Percentiles rank a stretch among this genome's conserved stretches.
These are phyloP conservation scores for Exophiala oligosperma DNA, from an alignment of 2,329 filamentous ascomycete genomes.

Conservation along the genomic window DNA sequence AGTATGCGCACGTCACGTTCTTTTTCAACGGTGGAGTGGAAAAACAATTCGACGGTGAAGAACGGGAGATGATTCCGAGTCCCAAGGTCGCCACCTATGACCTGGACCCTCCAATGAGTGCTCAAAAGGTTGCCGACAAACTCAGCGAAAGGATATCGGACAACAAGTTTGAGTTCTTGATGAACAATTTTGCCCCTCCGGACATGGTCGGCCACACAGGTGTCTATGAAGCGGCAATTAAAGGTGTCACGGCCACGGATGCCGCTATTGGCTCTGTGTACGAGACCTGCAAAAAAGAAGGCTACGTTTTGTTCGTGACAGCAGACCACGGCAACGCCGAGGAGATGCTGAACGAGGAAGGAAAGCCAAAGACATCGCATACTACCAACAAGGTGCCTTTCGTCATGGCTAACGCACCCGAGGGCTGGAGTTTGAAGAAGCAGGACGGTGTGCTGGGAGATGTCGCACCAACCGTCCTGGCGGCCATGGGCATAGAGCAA, in stretches of 20 bases:
- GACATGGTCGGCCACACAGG: slow-evolving; percentile 99
- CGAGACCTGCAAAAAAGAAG: slow-evolving; percentile 89
- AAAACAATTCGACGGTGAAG: slow-evolving; percentile 90
- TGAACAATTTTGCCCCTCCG: slow-evolving; percentile 99
- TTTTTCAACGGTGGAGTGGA: slow-evolving; percentile 99
- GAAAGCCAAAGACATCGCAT: slow-evolving; percentile 97
- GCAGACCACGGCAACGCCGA: slow-evolving; percentile 97
- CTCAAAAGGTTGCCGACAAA: slow-evolving; percentile 84
- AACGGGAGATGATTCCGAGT: slow-evolving; percentile 89
- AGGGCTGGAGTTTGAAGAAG: slow-evolving; percentile 83
- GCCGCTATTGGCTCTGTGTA: slow-evolving; percentile 90
- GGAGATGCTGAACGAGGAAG: slow-evolving; percentile 96
- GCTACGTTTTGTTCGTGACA: slow-evolving; percentile 93
- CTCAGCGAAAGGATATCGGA: slow-evolving; percentile 83
- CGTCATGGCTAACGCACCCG: slow-evolving; percentile 94
- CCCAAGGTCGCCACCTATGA: slow-evolving; percentile 97
- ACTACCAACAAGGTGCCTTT: slow-evolving; percentile 98
- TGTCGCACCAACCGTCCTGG: slow-evolving; percentile 91
- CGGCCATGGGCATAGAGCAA: slow-evolving; percentile 85
- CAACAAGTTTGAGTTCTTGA: slow-evolving; percentile 89
- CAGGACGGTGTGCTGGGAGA: slow-evolving; percentile 89
- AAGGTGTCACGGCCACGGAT: slow-evolving; percentile 83
- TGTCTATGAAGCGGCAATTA: slow-evolving; percentile 89
- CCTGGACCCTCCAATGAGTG: slow-evolving; percentile 92
- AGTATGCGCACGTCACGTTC: slow-evolving; percentile 99